Evolutionary conservation across 2,329 filamentous ascomycete genomes (phyloP).

Genomic region (Ophiostoma pallidulum): DNA sequence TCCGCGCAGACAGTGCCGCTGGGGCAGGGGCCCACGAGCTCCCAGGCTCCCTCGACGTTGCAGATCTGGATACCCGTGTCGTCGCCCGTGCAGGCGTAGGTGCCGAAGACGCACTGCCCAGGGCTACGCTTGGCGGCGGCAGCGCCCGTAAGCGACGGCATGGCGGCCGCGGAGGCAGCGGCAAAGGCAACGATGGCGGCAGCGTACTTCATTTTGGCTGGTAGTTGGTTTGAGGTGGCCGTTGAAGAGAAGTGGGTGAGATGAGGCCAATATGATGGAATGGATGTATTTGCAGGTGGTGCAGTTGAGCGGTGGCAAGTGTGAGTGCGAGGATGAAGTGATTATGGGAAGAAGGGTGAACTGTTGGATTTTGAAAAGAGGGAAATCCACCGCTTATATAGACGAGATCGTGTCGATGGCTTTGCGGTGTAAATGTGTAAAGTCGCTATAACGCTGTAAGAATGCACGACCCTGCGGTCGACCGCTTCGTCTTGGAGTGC

Average conservation of each 20-base stretch:
- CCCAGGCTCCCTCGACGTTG: slow-evolving; percentile 17
- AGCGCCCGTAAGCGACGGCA: background rate
- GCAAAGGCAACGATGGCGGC: slow-evolving; percentile 9
- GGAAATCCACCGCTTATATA: too few relatives aligned
- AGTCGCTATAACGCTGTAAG: too few relatives aligned
- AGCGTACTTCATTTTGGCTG: slow-evolving; percentile 10
- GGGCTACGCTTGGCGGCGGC: slow-evolving; percentile 1
- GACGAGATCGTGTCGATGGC: too few relatives aligned
- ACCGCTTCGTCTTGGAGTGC: too few relatives aligned
- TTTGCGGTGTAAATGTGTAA: too few relatives aligned
- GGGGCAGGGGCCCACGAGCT: slow-evolving; percentile 21
- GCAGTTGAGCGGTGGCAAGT: too few relatives aligned
- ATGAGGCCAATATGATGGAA: background rate
- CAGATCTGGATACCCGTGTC: slow-evolving; percentile 21
- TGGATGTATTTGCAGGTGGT: background rate
- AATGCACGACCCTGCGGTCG: too few relatives aligned
- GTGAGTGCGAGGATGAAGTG: too few relatives aligned
- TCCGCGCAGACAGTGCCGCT: slow-evolving; percentile 18
- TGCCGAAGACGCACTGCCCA: slow-evolving; percentile 19
- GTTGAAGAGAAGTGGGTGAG: background rate
- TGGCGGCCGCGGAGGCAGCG: slow-evolving; percentile 8
- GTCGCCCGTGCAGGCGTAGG: slow-evolving; percentile 19
- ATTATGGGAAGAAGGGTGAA: too few relatives aligned
- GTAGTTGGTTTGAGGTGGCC: too few relatives aligned
- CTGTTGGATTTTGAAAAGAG: too few relatives aligned